Percentiles rank a stretch among this genome's conserved stretches.
phyloP scores from a whole-genome alignment of 1,284 basidiomycete species.

The Ceratobasidium sp. region DNA sequence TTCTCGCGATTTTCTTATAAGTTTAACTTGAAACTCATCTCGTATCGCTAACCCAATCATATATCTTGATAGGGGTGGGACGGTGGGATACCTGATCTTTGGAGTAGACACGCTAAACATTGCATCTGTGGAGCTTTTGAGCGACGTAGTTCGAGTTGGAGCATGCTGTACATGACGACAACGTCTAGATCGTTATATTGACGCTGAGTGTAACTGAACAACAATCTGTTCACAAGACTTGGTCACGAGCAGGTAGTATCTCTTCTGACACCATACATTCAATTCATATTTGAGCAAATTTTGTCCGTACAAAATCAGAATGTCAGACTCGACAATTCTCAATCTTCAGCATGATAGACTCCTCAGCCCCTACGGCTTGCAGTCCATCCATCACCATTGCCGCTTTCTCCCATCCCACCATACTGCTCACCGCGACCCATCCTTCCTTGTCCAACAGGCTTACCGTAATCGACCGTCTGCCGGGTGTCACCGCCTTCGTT shows the following conservation, averaged over 20 bases:
- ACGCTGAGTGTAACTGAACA: no score
- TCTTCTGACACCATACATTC: no score
- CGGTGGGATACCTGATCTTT: slow-evolving; percentile 19
- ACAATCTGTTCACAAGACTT: no score
- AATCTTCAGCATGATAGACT: slow-evolving; percentile 89
- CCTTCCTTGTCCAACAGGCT: slow-evolving; percentile 78
- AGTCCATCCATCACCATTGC: slow-evolving; percentile 92
- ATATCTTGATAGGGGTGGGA: slow-evolving; percentile 3
- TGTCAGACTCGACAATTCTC: slow-evolving; percentile 91
- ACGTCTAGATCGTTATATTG: no score
- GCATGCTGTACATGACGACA: no score
- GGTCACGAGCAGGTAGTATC: no score
- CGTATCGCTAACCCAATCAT: no score
- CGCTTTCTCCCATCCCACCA: slow-evolving; percentile 87
- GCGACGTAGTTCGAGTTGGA: background rate
- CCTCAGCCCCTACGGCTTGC: slow-evolving; percentile 84
- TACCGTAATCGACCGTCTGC: slow-evolving; percentile 89
- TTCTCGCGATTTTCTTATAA: slow-evolving; percentile 36
- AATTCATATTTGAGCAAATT: no score
- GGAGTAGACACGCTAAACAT: slow-evolving; percentile 25
- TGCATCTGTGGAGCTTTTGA: background rate
- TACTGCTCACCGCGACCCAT: slow-evolving; percentile 93
- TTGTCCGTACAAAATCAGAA: no score
- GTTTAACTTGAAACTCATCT: no score
- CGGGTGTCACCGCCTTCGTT: slow-evolving; percentile 85